Evolutionary conservation across 129 eudicot species (phyloP).

Genomic region (Helianthus annuus): HanXRQr2.0-SUNRISE NC_035442.2:111087045-111087544

Average conservation of each 20-base stretch:
- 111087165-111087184: too few relatives aligned
- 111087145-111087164: too few relatives aligned
- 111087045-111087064: too few relatives aligned
- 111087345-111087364: not conserved
- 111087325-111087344: not conserved
- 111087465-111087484: too few relatives aligned
- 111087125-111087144: too few relatives aligned
- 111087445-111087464: too few relatives aligned
- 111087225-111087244: not conserved
- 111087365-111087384: constrained; percentile 5
- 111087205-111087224: not conserved
- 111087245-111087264: constrained; percentile 7
- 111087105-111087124: too few relatives aligned
- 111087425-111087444: not conserved
- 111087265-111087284: constrained; percentile 12
- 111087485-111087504: not conserved
- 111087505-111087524: not conserved
- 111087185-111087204: not conserved
- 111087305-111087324: not conserved
- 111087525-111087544: too few relatives aligned
- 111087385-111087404: constrained; percentile 2
- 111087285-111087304: not conserved
- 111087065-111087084: too few relatives aligned
- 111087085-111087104: too few relatives aligned
- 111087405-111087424: not conserved